Base-by-base conservation (phyloP, 2,329 filamentous ascomycete species). In the Dactylellina parvicollis region DNA sequence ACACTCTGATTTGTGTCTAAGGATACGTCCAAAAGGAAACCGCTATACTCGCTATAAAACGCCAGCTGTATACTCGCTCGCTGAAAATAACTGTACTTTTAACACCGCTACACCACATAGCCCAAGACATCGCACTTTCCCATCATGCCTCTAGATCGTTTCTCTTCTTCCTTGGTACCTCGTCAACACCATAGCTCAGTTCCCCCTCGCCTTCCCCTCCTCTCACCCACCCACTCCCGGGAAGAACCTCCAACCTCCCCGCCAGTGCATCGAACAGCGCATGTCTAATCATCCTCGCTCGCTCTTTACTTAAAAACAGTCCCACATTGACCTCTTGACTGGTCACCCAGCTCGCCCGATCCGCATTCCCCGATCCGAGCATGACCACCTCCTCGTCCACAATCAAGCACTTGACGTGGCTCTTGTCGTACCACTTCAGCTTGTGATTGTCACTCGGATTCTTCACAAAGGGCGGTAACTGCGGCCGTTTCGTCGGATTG, bases 261-360 rank as follows among this genome's bases (percentile, higher is more conserved):
- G 75, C 75, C 10, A 70, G 22, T 7, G 62, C 75, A 26, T 62
- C 49, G 12, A 55, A 61, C 40, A 77, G 55, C 9, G 62, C 73
- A 3, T 73, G 50, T 50, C 74, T 66, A 36, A 84, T 78, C 8
- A 74, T 76, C 14, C 71, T 66, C 7, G 82, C 82, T 36, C 85
- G 76, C 0, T 79, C 79, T 5, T 61, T 76, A 2, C 81, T 82
- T 24, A 64, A 59, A 56, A 85, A 83, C 44, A 87, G 82, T 0
- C 84, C 84, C 28, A 95, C 82, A 0, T 91, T 91, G 20, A 95
- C 82, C 81, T 96, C 92, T 80, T 95, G 92, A 79, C 90, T 93
- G 3, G 92, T 95, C 80, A 87, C 93, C 90, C 90, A 95, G 79
- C 90, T 93, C 5, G 92, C 91, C 0, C 91, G 86, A 80, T 96